Conservation (phyloP, 129 eudicot genomes). For the Apium graveolens region DNA sequence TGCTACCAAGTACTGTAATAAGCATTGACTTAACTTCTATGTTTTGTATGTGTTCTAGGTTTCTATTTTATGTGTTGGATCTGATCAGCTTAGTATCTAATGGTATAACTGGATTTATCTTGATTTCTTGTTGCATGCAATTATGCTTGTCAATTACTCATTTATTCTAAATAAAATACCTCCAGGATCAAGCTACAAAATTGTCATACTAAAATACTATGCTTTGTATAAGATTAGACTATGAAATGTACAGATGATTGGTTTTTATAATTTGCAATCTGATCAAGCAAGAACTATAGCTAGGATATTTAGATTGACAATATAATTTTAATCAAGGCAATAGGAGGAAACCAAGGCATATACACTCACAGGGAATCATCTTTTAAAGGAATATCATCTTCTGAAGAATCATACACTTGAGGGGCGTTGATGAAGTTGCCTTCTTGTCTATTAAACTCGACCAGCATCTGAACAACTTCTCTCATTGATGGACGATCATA, state of each 20-base stretch:
- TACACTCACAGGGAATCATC: slow-evolving; percentile 20
- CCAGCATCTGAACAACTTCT: slow-evolving; percentile 83
- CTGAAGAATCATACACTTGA: slow-evolving; percentile 29
- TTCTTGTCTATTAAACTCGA: slow-evolving; percentile 59
- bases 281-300: slow-evolving; percentile 9
- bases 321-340: neutral
- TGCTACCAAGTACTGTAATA: neutral
- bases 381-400: slow-evolving; percentile 17
- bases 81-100: neutral
- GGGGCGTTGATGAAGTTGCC: slow-evolving; percentile 35
- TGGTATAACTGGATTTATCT: neutral
- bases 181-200: neutral
- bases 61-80: neutral
- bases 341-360: neutral
- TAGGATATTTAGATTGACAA: neutral
- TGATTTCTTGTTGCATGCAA: neutral
- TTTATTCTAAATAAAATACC: neutral
- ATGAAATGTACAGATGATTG: neutral
- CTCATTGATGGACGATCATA: slow-evolving; percentile 87
- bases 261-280: neutral
- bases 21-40: neutral
- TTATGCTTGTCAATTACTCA: neutral
- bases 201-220: neutral
- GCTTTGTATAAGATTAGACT: neutral
- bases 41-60: neutral